These are phyloP conservation scores for Rosa lucieae DNA, from an alignment of 306 rosid species.

Conservation along the genomic window DNA sequence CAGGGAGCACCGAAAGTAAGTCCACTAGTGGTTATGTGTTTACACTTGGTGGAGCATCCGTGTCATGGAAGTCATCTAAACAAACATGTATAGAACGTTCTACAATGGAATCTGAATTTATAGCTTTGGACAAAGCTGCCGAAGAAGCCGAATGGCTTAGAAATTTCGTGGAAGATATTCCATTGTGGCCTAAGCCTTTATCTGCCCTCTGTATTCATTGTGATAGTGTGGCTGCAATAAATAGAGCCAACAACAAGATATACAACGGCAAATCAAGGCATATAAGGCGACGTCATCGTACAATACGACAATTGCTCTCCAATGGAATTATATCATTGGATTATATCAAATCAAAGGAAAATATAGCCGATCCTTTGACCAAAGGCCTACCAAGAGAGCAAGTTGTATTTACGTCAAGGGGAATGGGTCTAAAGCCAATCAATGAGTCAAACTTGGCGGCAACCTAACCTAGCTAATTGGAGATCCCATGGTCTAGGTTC, in stretches of 20 bases:
- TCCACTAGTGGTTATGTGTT: slow-evolving; percentile 3
- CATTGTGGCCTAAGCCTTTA: no score
- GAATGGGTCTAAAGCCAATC: slow-evolving; percentile 1
- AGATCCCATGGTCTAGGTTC: no score
- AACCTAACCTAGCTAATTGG: no score
- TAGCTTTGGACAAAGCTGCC: no score
- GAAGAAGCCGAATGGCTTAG: no score
- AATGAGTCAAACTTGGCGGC: background rate
- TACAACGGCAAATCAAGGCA: background rate
- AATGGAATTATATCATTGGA: slow-evolving; percentile 1
- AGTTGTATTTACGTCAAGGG: background rate
- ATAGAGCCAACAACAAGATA: background rate
- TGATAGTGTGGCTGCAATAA: no score
- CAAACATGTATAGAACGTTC: no score
- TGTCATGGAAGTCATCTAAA: background rate
- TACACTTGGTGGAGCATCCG: background rate
- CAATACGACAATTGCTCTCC: background rate
- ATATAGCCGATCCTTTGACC: background rate
- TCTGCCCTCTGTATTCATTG: no score
- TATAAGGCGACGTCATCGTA: background rate
- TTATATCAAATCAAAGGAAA: no score
- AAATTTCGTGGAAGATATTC: no score
- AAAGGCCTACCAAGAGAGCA: background rate
- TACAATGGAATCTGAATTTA: no score
- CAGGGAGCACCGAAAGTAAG: background rate